Evolutionary conservation across 768 basidiomycete genomes (phyloP).

Genomic region (Tylopilus sp.): DNA sequence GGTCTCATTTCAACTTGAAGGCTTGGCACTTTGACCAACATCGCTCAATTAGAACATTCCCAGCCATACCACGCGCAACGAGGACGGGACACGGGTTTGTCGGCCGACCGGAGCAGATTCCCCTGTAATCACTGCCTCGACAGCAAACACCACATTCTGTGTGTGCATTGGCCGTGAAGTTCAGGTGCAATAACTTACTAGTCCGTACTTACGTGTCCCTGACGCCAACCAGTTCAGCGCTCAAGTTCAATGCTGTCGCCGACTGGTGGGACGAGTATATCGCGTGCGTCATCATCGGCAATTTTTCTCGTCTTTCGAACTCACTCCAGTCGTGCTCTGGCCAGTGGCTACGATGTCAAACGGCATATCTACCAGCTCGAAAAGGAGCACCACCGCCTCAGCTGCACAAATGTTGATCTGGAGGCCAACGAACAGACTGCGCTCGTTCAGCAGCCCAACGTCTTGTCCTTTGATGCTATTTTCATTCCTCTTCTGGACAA

Average conservation of each 20-base stretch:
- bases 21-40: background rate
- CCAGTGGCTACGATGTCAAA: slow-evolving; percentile 83
- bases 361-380: slow-evolving; percentile 84
- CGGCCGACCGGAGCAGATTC: slow-evolving; percentile 25
- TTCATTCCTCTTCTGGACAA: slow-evolving; percentile 78
- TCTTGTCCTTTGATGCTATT: slow-evolving; percentile 45
- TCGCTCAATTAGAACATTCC: background rate
- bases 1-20: no score
- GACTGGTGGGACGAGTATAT: slow-evolving; percentile 96
- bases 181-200: slow-evolving; percentile 23
- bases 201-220: background rate
- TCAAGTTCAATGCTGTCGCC: slow-evolving; percentile 87
- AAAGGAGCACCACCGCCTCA: slow-evolving; percentile 60
- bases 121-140: slow-evolving; percentile 14
- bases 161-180: slow-evolving; percentile 31
- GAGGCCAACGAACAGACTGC: slow-evolving; percentile 62
- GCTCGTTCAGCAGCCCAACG: slow-evolving; percentile 43
- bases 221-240: slow-evolving; percentile 54
- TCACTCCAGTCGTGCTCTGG: slow-evolving; percentile 37
- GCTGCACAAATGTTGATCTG: slow-evolving; percentile 45
- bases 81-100: background rate
- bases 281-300: slow-evolving; percentile 48
- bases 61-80: slow-evolving; percentile 11
- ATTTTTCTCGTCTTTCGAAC: background rate
- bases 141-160: background rate